These are phyloP conservation scores for Takashimella tepidaria DNA, from an alignment of 1,284 basidiomycete genomes.

Conservation along the genomic window DNA sequence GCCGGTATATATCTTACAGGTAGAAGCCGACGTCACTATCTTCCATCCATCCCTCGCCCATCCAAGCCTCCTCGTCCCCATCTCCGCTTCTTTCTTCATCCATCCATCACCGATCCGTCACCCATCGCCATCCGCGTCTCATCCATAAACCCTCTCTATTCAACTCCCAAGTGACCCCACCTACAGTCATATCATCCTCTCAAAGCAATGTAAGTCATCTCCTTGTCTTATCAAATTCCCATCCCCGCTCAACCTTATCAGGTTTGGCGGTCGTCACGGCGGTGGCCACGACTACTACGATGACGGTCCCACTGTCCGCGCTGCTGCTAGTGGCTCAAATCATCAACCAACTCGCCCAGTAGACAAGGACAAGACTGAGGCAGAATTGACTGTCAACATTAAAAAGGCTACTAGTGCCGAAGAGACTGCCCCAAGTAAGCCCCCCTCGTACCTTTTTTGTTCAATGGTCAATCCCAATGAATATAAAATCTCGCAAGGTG, in stretches of 20 bases:
- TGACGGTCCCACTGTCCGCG: slow-evolving; percentile 25
- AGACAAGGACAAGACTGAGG: slow-evolving; percentile 92
- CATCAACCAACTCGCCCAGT: slow-evolving; percentile 93
- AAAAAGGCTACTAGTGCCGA: slow-evolving; percentile 94
- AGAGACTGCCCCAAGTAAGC: slow-evolving; percentile 62
- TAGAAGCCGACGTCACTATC: background rate
- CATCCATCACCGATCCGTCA: background rate
- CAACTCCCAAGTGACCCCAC: background rate
- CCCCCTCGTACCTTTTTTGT: background rate
- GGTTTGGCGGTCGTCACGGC: slow-evolving; percentile 16
- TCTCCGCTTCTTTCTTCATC: background rate
- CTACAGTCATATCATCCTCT: background rate
- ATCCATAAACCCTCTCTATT: background rate
- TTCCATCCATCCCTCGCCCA: background rate
- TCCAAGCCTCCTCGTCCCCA: background rate
- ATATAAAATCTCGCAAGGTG: too few species aligned
- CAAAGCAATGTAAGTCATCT: slow-evolving; percentile 1
- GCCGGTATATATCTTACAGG: too few species aligned
- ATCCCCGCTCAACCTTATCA: too few species aligned
- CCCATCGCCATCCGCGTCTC: background rate
- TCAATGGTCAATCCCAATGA: too few species aligned
- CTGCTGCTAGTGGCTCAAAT: slow-evolving; percentile 22
- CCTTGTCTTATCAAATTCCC: background rate
- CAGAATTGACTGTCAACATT: slow-evolving; percentile 84
- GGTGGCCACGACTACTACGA: slow-evolving; percentile 31